Evolutionary conservation across 2,329 filamentous ascomycete species (phyloP), one percentile per base, ranked within the genome.

Genomic region (Cytospora piceicola): DNA sequence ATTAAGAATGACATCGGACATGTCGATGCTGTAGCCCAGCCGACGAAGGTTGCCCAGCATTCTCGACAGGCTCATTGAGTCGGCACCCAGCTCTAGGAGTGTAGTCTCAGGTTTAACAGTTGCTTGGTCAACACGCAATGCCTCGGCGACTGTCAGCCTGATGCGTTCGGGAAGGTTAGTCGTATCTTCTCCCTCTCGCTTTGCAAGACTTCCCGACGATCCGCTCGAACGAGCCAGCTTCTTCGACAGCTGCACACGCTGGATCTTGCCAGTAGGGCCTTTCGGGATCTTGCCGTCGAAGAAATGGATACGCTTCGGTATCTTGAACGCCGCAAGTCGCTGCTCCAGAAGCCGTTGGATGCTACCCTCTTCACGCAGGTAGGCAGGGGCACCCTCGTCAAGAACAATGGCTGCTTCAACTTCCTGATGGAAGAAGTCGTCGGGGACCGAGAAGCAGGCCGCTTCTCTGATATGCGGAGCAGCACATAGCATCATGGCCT

Each of bases 401-500:
- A 91, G 79, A 27, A 94, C 91, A 17, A 95, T 80, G 0, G 92
- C 91, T 3, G 93, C 87, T 11, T 85, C 92, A 42, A 95, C 86
- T 39, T 95, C 91, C 79, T 96, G 91, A 2, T 92, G 92, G 73
- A 92, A 94, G 75, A 94, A 83, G 69, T 94, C 90, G 71, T 94
- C 92, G 0, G 90, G 89, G 14, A 95, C 87, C 6, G 91, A 91
- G 74, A 96, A 96, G 77, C 89, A 91, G 49, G 95, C 92, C 4
- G 90, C 92, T 77, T 96, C 92, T 2, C 85, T 83, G 1, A 95
- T 85, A 42, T 87, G 85, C 12, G 90, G 86, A 74, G 94, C 87
- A 65, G 90, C 84, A n/a, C 89, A 83, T 32, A 96, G 81, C 15
- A 91, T 86, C 70, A 95, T 96, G 39, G 60, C 60, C 36, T 62